Evolutionary conservation across 2,329 filamentous ascomycete genomes (phyloP), one percentile per base, ranked within the genome.

Genomic region (Geosmithia morbida): DNA sequence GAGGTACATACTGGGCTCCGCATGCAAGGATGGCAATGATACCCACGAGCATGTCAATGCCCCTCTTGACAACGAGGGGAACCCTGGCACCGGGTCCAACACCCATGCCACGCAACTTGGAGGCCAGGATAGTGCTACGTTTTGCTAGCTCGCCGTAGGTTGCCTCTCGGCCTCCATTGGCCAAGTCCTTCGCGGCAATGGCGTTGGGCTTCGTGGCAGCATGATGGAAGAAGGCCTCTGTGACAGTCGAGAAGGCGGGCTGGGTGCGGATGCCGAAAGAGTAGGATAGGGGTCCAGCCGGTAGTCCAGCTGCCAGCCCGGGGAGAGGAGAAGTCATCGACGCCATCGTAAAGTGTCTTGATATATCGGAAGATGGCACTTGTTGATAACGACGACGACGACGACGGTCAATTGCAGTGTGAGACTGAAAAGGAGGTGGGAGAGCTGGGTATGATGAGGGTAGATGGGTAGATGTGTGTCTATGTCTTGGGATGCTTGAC

Each of bases 1-100:
- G 61, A 2, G 72, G 72, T 4, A 74, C 66, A 52, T 75, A 75
- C 52, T 75, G 70, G n/a, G 65, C 71, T 7, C 71, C 70, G 42
- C 65, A 63, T 50, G 69, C 68, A 39, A 75, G 57, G n/a, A 72
- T 59, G 3, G 69, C 70, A 10, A 74, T 53, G 45, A 74, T 72
- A 30, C 66, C 69, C 37, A 71, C 62, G 11, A 72, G 59, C 67
- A 75, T 71, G 50, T 71, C 67, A 49, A 74, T 61, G 41, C 68
- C 67, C 6, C 71, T 61, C 41, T 65, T 66, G 45, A 67, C 65
- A 14, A 74, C 68, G 16, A 74, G 58, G 40, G 65, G 67, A n/a
- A 72, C 67, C 47, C 66, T 61, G n/a, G 19, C 11, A 7, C 45
- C 48, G 42, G 48, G 48, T 11, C 51, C 68, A 40, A 67, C 52